Base-by-base conservation (phyloP, 371 early-diverging fungal species). In the Entomophthora muscae region DNA sequence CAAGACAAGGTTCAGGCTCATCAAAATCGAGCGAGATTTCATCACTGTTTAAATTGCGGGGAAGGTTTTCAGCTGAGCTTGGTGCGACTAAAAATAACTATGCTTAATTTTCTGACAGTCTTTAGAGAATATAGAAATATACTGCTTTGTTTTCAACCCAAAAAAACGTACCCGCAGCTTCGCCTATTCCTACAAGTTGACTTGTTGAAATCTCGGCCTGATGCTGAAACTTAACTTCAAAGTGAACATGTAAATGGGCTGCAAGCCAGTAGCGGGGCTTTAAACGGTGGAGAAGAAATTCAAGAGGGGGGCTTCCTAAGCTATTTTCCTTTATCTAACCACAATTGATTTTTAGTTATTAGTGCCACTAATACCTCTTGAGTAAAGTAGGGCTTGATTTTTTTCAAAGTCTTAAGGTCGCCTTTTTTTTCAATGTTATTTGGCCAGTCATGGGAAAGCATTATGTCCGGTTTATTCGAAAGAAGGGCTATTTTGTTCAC, bases 401-500 rank as follows among this genome's bases (percentile, higher is more conserved):
- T 65, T 24, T 93, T 65, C 52, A 98, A 75, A 32, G 54, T 42
- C 0, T 71, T 54, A 0, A 78, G 63, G 72, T 96, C 75, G 1
- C 98, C 98, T 71, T 84, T 83, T 24, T 76, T 70, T 57, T 89
- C 87, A 28, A 96, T 87, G 1, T 84, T 83, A 26, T 77, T 74
- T 0, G 98, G 98, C 98, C 98, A 98, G 71, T 98, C 98, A 68
- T 98, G 98, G 3, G 93, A 91, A 1, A 95, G 63, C 59, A 97
- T 86, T 10, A 96, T 77, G 66, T 97, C 95, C 51, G 95, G 53
- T 0, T 87, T 84, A 24, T 21, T 33, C 5, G 61, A 51, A 33
- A 85, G 78, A 73, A 84, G 86, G 24, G 83, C 64, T 63, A 93
- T 67, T 66, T 88, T 87, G 61, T 72, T 72, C 3, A 84, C 82